Percentiles rank a stretch among this genome's conserved stretches.
Evolutionary conservation across 306 rosid genomes (phyloP).

Genomic region (Citrullus amarus): DNA sequence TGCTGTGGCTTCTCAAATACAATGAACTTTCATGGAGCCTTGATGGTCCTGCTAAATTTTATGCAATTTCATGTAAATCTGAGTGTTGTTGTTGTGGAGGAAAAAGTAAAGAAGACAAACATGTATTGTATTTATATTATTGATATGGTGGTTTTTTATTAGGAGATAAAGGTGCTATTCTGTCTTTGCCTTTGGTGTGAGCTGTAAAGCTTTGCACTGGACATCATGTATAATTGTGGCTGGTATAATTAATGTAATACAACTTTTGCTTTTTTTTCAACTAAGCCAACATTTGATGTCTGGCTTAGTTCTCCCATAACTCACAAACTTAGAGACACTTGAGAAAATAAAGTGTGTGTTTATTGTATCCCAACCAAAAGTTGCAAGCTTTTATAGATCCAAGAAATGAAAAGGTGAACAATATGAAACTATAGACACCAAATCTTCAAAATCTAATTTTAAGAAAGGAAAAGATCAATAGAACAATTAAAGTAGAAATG

Average conservation of each 20-base stretch:
- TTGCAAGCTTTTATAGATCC: not conserved
- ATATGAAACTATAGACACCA: not conserved
- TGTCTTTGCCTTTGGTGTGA: slow-evolving; percentile 7
- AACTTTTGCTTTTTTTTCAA: not conserved
- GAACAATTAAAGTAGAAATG: slow-evolving; percentile 9
- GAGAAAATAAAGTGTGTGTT: not conserved
- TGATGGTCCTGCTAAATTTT: slow-evolving; percentile 6
- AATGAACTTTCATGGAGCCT: slow-evolving; percentile 7
- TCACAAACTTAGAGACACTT: not conserved
- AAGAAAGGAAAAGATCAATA: not conserved
- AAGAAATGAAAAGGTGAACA: not conserved
- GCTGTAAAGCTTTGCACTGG: slow-evolving; percentile 13
- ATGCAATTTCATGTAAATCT: slow-evolving; percentile 9
- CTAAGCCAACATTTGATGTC: not conserved
- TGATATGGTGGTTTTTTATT: slow-evolving; percentile 8
- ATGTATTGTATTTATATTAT: slow-evolving; percentile 11
- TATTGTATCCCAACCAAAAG: not conserved
- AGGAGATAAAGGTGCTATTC: slow-evolving; percentile 4
- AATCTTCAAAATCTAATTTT: not conserved
- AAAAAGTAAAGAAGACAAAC: not conserved
- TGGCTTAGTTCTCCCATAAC: not conserved
- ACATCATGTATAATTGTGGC: slow-evolving; percentile 8
- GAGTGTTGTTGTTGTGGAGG: slow-evolving; percentile 7
- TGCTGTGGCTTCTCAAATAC: slow-evolving; percentile 6
- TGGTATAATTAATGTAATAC: slow-evolving; percentile 9